Conservation (phyloP, 495 filamentous ascomycete species). For the Penicillium salamii region DNA sequence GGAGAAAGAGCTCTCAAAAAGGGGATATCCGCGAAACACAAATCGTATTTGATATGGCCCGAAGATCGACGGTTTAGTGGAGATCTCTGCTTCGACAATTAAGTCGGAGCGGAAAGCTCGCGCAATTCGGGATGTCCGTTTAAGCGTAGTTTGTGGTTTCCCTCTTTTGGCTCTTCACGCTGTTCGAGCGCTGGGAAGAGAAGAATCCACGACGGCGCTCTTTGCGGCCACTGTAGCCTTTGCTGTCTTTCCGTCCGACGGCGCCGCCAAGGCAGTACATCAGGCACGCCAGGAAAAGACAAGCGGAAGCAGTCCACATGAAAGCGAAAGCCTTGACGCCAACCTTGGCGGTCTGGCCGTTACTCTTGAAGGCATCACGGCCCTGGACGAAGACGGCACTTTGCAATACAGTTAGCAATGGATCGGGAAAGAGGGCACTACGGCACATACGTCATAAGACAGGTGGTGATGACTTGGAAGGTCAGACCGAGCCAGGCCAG, state of each 20-base stretch:
- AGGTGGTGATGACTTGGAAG: slow-evolving; percentile 61
- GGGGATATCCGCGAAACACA: slow-evolving; percentile 14
- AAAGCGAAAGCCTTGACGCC: slow-evolving; percentile 79
- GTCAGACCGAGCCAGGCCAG: slow-evolving; percentile 53
- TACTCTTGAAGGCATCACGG: slow-evolving; percentile 63
- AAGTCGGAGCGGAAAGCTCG: no score
- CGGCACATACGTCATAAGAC: slow-evolving; percentile 67
- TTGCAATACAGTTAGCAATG: slow-evolving; percentile 20
- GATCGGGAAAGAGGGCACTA: neutral
- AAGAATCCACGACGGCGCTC: slow-evolving; percentile 45
- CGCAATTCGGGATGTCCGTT: no score
- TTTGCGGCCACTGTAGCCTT: slow-evolving; percentile 41
- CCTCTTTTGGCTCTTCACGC: slow-evolving; percentile 37
- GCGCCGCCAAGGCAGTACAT: slow-evolving; percentile 61
- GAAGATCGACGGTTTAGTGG: neutral
- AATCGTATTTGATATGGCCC: slow-evolving; percentile 9
- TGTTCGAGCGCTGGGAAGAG: slow-evolving; percentile 35
- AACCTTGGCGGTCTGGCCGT: slow-evolving; percentile 56
- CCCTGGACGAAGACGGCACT: slow-evolving; percentile 75
- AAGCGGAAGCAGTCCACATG: slow-evolving; percentile 76
- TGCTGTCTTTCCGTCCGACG: slow-evolving; percentile 30
- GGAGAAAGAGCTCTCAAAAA: slow-evolving; percentile 4
- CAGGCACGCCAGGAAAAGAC: slow-evolving; percentile 66
- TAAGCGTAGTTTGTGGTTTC: slow-evolving; percentile 23
- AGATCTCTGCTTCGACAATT: no score